Conservation (phyloP, 352 stramenopile genomes). For the Globisporangium sylvaticum region DNA sequence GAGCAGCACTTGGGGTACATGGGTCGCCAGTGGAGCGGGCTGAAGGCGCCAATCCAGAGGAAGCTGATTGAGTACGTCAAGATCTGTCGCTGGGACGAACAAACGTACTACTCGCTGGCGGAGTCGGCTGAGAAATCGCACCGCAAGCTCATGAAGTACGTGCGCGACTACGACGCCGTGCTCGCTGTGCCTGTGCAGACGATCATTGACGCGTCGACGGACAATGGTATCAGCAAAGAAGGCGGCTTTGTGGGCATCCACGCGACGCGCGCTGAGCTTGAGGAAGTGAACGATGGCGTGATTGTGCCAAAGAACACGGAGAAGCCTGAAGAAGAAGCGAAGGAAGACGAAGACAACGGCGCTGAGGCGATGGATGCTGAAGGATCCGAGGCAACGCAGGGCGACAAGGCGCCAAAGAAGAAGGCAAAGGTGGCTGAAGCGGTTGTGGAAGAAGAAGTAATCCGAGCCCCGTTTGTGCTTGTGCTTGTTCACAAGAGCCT, state of each 20-base stretch:
- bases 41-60: conserved; percentile 94
- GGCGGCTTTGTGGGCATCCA: conserved; percentile 74
- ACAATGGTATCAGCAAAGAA: conserved; percentile 80
- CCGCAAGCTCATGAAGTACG: conserved; percentile 97
- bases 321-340: conserved; percentile 14
- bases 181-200: conserved; percentile 78
- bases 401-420: conserved; percentile 11
- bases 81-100: conserved; percentile 98
- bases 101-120: conserved; percentile 98
- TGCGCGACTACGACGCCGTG: conserved; percentile 90
- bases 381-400: background rate
- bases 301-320: conserved; percentile 32
- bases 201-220: conserved; percentile 85
- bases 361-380: background rate
- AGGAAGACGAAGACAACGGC: conserved; percentile 16
- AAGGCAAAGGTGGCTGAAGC: conserved; percentile 1
- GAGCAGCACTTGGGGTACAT: conserved; percentile 85
- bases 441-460: conserved; percentile 9
- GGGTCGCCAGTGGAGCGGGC: conserved; percentile 75
- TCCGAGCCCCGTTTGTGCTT: conserved; percentile 7
- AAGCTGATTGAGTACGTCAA: conserved; percentile 98
- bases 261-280: conserved; percentile 62
- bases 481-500: conserved; percentile 10
- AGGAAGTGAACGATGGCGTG: conserved; percentile 41
- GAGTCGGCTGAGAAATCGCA: conserved; percentile 98